These are phyloP conservation scores for Penicillium sp. DNA, from an alignment of 2,329 filamentous ascomycete species.

Conservation along the genomic window DNA sequence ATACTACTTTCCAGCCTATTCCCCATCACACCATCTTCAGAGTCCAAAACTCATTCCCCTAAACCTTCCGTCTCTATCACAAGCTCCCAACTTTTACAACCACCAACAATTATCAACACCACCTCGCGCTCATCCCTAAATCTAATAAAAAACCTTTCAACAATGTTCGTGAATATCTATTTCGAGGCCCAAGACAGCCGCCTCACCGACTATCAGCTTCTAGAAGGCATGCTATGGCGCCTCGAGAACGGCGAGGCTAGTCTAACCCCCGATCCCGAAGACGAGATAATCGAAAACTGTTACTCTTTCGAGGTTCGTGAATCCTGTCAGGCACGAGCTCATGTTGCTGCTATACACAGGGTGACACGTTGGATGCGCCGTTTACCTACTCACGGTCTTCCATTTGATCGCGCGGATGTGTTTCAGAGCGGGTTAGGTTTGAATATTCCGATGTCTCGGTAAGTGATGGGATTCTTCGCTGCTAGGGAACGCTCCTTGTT, in stretches of 20 bases:
- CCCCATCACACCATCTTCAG: neutral
- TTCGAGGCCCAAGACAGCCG: neutral
- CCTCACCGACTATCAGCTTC: neutral
- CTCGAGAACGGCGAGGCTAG: neutral
- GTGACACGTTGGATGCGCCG: neutral
- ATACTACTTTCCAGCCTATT: neutral
- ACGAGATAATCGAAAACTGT: neutral
- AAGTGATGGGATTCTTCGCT: neutral
- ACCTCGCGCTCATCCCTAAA: neutral
- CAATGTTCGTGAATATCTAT: constrained; percentile 1
- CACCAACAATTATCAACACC: neutral
- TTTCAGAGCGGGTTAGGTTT: neutral
- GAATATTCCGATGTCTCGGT: neutral
- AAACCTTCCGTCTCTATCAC: neutral
- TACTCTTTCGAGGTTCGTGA: neutral
- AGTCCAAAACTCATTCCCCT: too few species aligned
- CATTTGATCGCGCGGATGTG: neutral
- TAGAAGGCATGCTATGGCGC: neutral
- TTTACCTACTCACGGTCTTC: neutral
- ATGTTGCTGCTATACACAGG: neutral
- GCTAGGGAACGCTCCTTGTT: neutral
- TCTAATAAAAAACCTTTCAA: neutral
- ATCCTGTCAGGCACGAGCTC: neutral
- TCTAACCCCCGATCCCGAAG: neutral
- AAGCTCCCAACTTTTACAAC: neutral